Evolutionary conservation across 108 stramenopile species (phyloP).

Genomic region (Skeletonema menzelii): DNA sequence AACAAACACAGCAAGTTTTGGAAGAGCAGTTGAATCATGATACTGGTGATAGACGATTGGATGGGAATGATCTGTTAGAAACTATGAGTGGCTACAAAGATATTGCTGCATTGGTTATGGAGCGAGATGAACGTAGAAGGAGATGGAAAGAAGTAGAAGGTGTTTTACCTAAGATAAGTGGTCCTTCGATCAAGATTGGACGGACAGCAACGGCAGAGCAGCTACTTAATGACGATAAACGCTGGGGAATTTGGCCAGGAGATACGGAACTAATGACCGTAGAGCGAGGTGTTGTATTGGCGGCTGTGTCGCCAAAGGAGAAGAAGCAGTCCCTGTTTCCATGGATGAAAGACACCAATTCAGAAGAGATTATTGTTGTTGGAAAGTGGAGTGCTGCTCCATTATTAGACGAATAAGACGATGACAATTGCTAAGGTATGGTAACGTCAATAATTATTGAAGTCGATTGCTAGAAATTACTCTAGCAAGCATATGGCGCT

Average conservation of each 20-base stretch:
- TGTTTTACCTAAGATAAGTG: slow-evolving; percentile 27
- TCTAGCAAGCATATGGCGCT: neutral
- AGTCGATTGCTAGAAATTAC: neutral
- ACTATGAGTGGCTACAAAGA: slow-evolving; percentile 47
- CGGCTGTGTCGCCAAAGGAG: slow-evolving; percentile 14
- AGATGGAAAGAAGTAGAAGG: slow-evolving; percentile 43
- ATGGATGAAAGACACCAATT: slow-evolving; percentile 13
- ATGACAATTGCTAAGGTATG: neutral
- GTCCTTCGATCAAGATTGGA: neutral
- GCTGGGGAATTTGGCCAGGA: slow-evolving; percentile 43
- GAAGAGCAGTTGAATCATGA: slow-evolving; percentile 59
- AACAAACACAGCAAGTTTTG: slow-evolving; percentile 43
- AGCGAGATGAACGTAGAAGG: slow-evolving; percentile 45
- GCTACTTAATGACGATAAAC: slow-evolving; percentile 16
- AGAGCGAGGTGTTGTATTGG: slow-evolving; percentile 29
- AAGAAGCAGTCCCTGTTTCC: slow-evolving; percentile 7
- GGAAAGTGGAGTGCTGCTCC: slow-evolving; percentile 39
- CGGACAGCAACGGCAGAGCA: neutral
- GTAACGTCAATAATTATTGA: neutral
- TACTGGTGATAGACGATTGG: slow-evolving; percentile 72
- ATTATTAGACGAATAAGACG: slow-evolving; percentile 8
- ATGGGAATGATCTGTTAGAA: slow-evolving; percentile 64
- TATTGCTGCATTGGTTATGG: slow-evolving; percentile 38
- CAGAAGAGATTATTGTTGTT: slow-evolving; percentile 18
- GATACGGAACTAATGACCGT: slow-evolving; percentile 30